Evolutionary conservation across 352 stramenopile species (phyloP), one percentile per base, ranked within the genome.

Genomic region (Globisporangium echinulatum): DNA sequence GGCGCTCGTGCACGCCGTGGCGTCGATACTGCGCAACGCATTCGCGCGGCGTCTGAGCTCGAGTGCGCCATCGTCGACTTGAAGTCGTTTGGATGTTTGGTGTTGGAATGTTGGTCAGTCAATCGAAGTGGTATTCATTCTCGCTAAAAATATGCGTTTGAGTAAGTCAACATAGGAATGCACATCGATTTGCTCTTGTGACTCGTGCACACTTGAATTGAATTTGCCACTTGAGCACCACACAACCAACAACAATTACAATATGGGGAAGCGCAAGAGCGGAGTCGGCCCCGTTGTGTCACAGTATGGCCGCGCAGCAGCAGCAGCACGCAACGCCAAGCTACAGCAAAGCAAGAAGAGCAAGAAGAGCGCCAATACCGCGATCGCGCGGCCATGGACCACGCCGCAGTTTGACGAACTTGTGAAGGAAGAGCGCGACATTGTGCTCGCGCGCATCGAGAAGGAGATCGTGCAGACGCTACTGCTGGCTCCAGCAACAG

Each of bases 341-440:
- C 25, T 33, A 3, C 46, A 59, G 38, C 44, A 14, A 36, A 55
- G 8, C 10, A 62, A 57, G 14, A 56, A 57, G 49, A 58, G 37
- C n/a, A 64, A 59, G 36, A 64, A 64, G 44, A 37, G 38, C 33
- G n/a, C 37, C 49, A 39, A 17, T 14, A n/a, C 37, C 14, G 19
- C 42, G 42, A 25, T 59, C 19, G 58, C 63, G 43, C 71, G 79
- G 1, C 70, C 77, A 11, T 91, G 77, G 74, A 10, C 13, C 36
- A 67, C 66, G 17, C 7, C 74, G 54, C 82, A 90, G 64, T 87
- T 79, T 49, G 63, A 76, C 43, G 79, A 88, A 60, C 65, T 92
- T 14, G 6, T 69, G 7, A 87, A 87, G 58, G 82, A 92, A 50
- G 79, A 88, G 39, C 80, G 80, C 49, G 82, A 90, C 53, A 92